Percentiles rank a stretch among this genome's conserved stretches.
Evolutionary conservation across 2,329 filamentous ascomycete genomes (phyloP).

Genomic region (Pseudocercospora eumusae): DNA sequence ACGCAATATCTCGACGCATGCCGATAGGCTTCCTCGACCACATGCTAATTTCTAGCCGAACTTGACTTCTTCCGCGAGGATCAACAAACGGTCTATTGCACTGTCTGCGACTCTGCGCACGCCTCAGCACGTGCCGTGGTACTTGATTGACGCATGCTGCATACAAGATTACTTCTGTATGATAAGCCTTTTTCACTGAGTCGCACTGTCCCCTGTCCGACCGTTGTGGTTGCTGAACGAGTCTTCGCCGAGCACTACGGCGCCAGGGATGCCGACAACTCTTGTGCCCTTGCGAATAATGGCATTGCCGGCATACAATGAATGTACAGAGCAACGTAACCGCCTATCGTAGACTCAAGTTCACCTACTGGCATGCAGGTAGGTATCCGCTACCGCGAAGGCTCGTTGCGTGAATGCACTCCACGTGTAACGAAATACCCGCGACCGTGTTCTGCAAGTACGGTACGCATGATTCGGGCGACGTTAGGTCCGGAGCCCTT

Average conservation of each 20-base stretch:
- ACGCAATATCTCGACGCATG: constrained; percentile 13
- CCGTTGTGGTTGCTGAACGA: constrained; percentile 4
- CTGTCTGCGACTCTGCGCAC: not conserved
- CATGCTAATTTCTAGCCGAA: constrained; percentile 15
- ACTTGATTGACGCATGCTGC: constrained; percentile 7
- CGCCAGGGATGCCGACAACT: constrained; percentile 1
- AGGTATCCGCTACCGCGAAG: constrained; percentile 3
- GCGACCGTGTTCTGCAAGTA: not conserved
- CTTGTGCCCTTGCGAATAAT: constrained; percentile 6
- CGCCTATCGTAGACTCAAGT: not conserved
- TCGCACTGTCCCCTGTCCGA: not conserved
- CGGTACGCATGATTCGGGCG: not conserved
- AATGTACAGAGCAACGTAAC: not conserved
- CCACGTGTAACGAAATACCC: constrained; percentile 9
- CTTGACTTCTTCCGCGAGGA: constrained; percentile 4
- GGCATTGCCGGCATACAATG: constrained; percentile 1
- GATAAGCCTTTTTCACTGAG: not conserved
- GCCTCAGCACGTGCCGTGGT: constrained; percentile 19
- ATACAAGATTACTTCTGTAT: constrained; percentile 3
- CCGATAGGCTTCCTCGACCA: constrained; percentile 20
- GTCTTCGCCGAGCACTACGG: not conserved
- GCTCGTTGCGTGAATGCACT: constrained; percentile 10
- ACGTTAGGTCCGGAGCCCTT: constrained; percentile 7
- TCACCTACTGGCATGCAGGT: not conserved
- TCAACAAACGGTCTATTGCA: constrained; percentile 15